Percentiles rank a stretch among this genome's conserved stretches.
phyloP scores from a whole-genome alignment of 1,284 basidiomycete genomes.

The Ganoderma lucidum region DNA sequence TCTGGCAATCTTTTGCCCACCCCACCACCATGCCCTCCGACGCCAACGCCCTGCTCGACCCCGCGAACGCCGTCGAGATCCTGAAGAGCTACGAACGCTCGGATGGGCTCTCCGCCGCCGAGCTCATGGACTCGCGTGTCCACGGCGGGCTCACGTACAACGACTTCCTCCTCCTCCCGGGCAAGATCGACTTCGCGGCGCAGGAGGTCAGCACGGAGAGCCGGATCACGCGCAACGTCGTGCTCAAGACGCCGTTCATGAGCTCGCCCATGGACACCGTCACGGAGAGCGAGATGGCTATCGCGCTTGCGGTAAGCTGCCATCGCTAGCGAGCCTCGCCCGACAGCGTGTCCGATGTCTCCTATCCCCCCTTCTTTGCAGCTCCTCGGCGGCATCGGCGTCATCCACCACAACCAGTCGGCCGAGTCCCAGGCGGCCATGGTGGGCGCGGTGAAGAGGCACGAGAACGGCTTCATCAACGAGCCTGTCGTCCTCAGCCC shows the following conservation, averaged over 20 bases:
- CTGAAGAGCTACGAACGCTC: constrained; percentile 76
- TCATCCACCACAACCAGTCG: constrained; percentile 98
- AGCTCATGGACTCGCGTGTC: constrained; percentile 90
- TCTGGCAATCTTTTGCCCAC: constrained; percentile 38
- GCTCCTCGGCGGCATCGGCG: constrained; percentile 96
- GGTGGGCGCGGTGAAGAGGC: constrained; percentile 97
- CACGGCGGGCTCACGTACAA: constrained; percentile 98
- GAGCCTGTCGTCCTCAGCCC: constrained; percentile 92
- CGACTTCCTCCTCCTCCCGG: constrained; percentile 93
- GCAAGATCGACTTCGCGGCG: constrained; percentile 95
- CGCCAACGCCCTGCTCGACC: constrained; percentile 58
- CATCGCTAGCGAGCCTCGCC: constrained; percentile 24
- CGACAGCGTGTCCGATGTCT: constrained; percentile 34
- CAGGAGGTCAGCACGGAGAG: constrained; percentile 86
- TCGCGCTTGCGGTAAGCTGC: constrained; percentile 84
- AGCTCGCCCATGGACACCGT: constrained; percentile 99
- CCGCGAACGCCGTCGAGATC: constrained; percentile 73
- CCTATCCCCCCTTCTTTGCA: constrained; percentile 40
- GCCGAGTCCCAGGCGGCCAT: constrained; percentile 92
- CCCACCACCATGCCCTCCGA: constrained; percentile 37
- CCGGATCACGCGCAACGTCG: constrained; percentile 90
- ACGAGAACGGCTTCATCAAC: constrained; percentile 98
- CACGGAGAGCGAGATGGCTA: constrained; percentile 97
- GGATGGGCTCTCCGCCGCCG: constrained; percentile 89
- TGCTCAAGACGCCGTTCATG: constrained; percentile 95